phyloP scores from a whole-genome alignment of 108 stramenopile genomes.

The Conticribra weissflogii region DNA sequence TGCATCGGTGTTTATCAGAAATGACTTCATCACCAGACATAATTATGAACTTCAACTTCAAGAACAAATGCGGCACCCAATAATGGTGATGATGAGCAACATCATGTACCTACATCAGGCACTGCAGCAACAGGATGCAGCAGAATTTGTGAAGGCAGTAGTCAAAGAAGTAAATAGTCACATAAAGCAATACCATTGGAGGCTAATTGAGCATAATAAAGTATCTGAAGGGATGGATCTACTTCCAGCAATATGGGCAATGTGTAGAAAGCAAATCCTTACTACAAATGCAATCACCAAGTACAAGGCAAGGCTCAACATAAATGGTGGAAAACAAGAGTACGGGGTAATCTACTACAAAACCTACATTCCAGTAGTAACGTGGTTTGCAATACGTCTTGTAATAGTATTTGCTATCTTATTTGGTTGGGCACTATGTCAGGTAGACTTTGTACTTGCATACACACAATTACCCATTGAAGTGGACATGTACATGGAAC shows the following conservation, averaged over 20 bases:
- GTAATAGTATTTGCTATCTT: too few relatives aligned
- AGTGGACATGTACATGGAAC: too few relatives aligned
- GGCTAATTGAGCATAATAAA: not conserved
- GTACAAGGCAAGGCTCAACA: not conserved
- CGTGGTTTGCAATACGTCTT: not conserved
- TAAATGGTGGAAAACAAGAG: not conserved
- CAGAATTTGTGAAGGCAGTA: not conserved
- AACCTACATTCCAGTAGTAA: not conserved
- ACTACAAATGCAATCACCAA: not conserved
- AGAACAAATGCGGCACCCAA: not conserved
- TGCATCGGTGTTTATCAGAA: not conserved
- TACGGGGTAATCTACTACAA: not conserved
- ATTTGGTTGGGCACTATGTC: too few relatives aligned
- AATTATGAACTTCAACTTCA: not conserved
- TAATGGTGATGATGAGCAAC: too few relatives aligned
- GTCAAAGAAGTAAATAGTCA: not conserved
- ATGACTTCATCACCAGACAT: not conserved
- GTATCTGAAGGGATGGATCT: not conserved
- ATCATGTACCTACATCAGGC: not conserved
- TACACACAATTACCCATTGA: too few relatives aligned
- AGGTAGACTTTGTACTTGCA: too few relatives aligned
- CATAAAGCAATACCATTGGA: not conserved
- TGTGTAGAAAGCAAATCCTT: not conserved
- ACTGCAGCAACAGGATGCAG: not conserved
- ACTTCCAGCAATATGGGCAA: not conserved